Evolutionary conservation across 1,284 basidiomycete genomes (phyloP).

Genomic region (Boletus putidus): DNA sequence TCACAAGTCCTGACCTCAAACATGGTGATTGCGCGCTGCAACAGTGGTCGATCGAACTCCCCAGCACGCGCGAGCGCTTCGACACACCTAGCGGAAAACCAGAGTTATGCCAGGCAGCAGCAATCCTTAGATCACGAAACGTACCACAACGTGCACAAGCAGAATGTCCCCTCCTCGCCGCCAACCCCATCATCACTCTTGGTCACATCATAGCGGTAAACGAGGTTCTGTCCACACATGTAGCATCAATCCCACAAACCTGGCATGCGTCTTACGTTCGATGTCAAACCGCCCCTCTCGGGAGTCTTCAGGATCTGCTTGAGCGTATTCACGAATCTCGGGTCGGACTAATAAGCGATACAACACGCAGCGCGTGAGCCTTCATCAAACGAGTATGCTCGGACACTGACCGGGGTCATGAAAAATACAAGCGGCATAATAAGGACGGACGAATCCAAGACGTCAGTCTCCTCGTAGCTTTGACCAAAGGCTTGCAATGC

Average conservation of each 20-base stretch:
- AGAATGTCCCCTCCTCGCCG: slow-evolving; percentile 88
- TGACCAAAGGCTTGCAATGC: slow-evolving; percentile 70
- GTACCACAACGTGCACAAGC: slow-evolving; percentile 73
- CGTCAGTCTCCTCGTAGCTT: slow-evolving; percentile 71
- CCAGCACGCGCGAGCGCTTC: slow-evolving; percentile 87
- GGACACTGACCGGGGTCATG: slow-evolving; percentile 59
- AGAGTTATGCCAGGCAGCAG: not conserved
- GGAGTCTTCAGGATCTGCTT: slow-evolving; percentile 79
- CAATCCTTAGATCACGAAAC: not conserved
- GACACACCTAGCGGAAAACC: slow-evolving; percentile 60
- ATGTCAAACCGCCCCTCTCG: slow-evolving; percentile 84
- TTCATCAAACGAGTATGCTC: slow-evolving; percentile 4
- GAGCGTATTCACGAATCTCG: slow-evolving; percentile 81
- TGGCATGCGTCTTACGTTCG: slow-evolving; percentile 58
- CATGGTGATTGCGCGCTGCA: slow-evolving; percentile 73
- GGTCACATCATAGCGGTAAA: slow-evolving; percentile 78
- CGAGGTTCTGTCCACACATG: slow-evolving; percentile 35
- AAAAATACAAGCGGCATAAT: slow-evolving; percentile 91
- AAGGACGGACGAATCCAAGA: slow-evolving; percentile 72
- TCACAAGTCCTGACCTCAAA: slow-evolving; percentile 62
- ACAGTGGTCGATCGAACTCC: slow-evolving; percentile 65
- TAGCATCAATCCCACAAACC: not conserved
- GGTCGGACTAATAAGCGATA: slow-evolving; percentile 63
- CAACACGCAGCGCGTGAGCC: slow-evolving; percentile 2
- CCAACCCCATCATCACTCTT: slow-evolving; percentile 90